These are phyloP conservation scores for Hordeum marinum DNA, from an alignment of 176 grass and related monocot species.

Conservation along the genomic window DNA sequence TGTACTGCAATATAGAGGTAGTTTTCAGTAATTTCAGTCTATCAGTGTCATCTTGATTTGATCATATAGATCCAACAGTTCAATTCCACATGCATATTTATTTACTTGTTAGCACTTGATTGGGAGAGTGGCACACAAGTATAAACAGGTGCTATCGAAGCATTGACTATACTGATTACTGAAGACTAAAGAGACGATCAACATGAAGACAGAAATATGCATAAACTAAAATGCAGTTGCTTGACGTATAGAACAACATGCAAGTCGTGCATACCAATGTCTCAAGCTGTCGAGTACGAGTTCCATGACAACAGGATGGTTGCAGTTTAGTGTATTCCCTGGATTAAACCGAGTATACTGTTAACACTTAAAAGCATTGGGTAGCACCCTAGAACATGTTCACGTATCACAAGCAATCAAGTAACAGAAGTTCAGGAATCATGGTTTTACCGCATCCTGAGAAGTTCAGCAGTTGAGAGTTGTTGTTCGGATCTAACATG, in stretches of 20 bases:
- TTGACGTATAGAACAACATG: conserved; percentile 13
- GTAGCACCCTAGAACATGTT: background rate
- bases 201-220: conserved; percentile 13
- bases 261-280: conserved; percentile 66
- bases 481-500: conserved; percentile 75
- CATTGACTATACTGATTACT: background rate
- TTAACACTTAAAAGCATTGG: conserved; percentile 11
- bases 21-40: background rate
- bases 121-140: background rate
- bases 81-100: conserved; percentile 20
- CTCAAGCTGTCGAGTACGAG: conserved; percentile 93
- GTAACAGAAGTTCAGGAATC: background rate
- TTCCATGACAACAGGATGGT: conserved; percentile 96
- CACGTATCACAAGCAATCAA: background rate
- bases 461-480: conserved; percentile 67
- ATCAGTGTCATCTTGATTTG: conserved; percentile 1
- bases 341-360: conserved; percentile 18
- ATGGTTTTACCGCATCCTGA: conserved; percentile 88
- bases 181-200: conserved; percentile 19
- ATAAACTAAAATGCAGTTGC: conserved; percentile 13
- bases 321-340: conserved; percentile 99
- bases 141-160: conserved; percentile 3
- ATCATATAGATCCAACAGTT: background rate
- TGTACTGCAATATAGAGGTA: conserved; percentile 7
- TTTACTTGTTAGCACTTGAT: conserved; percentile 13